A percentile compares a stretch with the other conserved stretches of the same genome.
phyloP scores from a whole-genome alignment of 2,329 filamentous ascomycete species.

The Tolypocladium pustulatum region DNA sequence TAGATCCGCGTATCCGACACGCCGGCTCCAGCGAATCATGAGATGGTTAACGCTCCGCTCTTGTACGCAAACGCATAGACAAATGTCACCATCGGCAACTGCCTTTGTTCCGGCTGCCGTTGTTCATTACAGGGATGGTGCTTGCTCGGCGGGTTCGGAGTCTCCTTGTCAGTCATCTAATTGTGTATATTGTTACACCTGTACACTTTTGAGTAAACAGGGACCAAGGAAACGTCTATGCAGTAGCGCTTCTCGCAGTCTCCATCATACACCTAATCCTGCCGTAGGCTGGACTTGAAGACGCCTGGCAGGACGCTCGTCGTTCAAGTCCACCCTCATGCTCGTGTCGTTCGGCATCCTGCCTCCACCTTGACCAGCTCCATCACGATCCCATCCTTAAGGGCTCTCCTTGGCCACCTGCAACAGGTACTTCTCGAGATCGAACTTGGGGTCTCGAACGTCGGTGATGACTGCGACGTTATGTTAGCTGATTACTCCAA shows the following conservation, averaged over 20 bases:
- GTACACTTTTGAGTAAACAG: constrained; percentile 34
- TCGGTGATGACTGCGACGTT: constrained; percentile 34
- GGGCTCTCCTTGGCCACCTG: constrained; percentile 45
- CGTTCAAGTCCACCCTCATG: background rate
- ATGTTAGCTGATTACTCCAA: constrained; percentile 9
- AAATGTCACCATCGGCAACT: background rate
- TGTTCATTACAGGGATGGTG: background rate
- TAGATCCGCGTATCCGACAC: background rate
- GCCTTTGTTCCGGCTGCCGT: background rate
- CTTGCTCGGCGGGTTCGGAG: background rate
- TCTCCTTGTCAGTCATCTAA: constrained; percentile 27
- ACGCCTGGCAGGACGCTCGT: constrained; percentile 1
- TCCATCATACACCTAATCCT: constrained; percentile 21
- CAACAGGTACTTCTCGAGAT: constrained; percentile 76
- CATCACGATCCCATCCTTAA: constrained; percentile 18
- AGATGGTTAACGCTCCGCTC: background rate
- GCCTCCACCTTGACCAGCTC: background rate
- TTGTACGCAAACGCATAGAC: background rate
- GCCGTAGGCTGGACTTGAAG: constrained; percentile 10
- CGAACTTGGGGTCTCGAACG: constrained; percentile 79
- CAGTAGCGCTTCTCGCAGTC: constrained; percentile 30
- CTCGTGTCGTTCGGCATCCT: background rate
- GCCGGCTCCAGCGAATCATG: background rate
- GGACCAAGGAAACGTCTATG: constrained; percentile 39
- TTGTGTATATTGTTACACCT: constrained; percentile 43